Evolutionary conservation across 768 basidiomycete genomes (phyloP), one percentile per base, ranked within the genome.

Genomic region (Amanita pseudoporphyria): DNA sequence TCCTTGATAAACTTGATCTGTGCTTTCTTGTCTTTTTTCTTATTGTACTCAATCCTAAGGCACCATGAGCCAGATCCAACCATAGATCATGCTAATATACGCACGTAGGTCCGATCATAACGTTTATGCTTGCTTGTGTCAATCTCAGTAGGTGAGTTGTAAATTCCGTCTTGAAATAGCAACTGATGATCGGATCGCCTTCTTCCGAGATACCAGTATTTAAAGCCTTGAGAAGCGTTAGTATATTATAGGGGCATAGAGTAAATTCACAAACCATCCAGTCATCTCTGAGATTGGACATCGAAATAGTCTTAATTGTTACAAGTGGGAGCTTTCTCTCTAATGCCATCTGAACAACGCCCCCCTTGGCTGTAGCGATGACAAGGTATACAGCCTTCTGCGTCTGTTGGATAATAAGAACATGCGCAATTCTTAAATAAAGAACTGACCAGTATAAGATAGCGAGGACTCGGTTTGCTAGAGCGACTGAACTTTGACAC

Each of bases 1-100:
- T 97, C 93, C 71, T 88, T 95, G 58, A 84, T 64, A 54, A 90
- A 85, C 63, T 85, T 86, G 66, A 99, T 90, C 47, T 79, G 73
- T 3, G 85, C 81, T 60, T 81, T 81, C 70, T 98, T 99, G 55
- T 94, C 94, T 68, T 92, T 98, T 78, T 99, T 99, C 76, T 99
- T 98, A 36, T 75, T 73, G 64, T 97, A 98, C 50, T 88, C 81
- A 52, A 97, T 68, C 6, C 89, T 97, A 44, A 24, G 41, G 53
- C 13, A 9, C 37, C 21, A 49, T 44, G 31, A 44, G 24, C 2
- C n/a, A 28, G 21, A 10, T 9, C 16, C n/a, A 30, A 38, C 33
- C 5, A 45, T n/a, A 52, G 24, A 37, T 22, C 4, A 18, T 14
- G 14, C 18, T 10, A 28, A 39, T 7, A 33, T 35, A 68, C 90